Evolutionary conservation across 768 basidiomycete species (phyloP).

Genomic region (Suillus decipiens): DNA sequence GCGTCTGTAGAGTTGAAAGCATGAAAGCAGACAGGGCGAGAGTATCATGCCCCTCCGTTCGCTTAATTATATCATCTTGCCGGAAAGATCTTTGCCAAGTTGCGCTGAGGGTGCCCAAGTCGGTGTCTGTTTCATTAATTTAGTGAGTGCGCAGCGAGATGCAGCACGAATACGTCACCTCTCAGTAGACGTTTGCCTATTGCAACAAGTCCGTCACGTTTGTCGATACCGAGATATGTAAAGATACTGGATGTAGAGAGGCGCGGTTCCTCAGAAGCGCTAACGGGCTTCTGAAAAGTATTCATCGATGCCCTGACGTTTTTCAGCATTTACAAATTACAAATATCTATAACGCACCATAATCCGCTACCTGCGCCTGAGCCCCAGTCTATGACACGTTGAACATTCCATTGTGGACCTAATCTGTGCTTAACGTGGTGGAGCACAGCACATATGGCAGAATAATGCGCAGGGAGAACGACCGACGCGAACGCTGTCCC

Average conservation of each 20-base stretch:
- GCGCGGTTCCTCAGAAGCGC: constrained; percentile 33
- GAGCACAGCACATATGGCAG: constrained; percentile 76
- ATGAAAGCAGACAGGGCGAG: constrained; percentile 86
- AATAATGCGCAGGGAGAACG: constrained; percentile 84
- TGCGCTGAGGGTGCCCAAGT: constrained; percentile 45
- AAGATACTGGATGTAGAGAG: constrained; percentile 53
- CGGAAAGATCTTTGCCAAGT: constrained; percentile 62
- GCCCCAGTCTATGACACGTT: constrained; percentile 81
- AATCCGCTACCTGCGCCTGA: constrained; percentile 80
- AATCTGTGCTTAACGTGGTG: constrained; percentile 64
- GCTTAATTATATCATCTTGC: constrained; percentile 44
- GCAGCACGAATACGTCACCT: constrained; percentile 39
- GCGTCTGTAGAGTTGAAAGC: constrained; percentile 69
- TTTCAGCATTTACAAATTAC: constrained; percentile 13
- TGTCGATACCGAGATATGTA: constrained; percentile 77
- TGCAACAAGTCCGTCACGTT: constrained; percentile 64
- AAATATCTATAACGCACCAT: constrained; percentile 53
- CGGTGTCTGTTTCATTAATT: constrained; percentile 42
- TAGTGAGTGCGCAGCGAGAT: constrained; percentile 11
- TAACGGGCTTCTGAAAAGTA: constrained; percentile 53
- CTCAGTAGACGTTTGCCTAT: constrained; percentile 67
- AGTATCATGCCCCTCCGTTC: constrained; percentile 46
- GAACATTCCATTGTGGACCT: constrained; percentile 58
- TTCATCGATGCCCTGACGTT: constrained; percentile 62
- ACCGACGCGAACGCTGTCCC: constrained; percentile 85